A percentile compares a stretch with the other conserved stretches of the same genome.
These are phyloP conservation scores for Lichtheimia hyalospora DNA, from an alignment of 371 early-diverging fungal species.

Conservation along the genomic window DNA sequence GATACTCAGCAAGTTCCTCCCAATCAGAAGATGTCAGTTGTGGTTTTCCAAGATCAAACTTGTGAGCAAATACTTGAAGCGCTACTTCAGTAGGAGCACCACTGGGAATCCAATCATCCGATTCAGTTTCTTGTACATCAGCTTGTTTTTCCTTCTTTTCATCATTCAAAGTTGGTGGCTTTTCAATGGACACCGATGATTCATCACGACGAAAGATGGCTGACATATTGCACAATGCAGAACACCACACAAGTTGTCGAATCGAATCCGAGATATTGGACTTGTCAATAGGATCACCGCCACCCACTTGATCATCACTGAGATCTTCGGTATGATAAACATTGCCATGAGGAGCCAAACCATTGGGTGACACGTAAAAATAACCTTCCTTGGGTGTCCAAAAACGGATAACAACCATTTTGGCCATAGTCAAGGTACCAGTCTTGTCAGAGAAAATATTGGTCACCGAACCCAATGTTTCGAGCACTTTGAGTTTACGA, in stretches of 20 bases:
- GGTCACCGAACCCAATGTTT: conserved; percentile 86
- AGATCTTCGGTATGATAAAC: conserved; percentile 29
- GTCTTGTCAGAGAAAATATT: conserved; percentile 95
- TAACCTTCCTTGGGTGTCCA: conserved; percentile 66
- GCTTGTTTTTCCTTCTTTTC: conserved; percentile 26
- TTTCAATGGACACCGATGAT: conserved; percentile 18
- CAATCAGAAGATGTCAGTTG: conserved; percentile 41
- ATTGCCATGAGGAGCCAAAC: conserved; percentile 64
- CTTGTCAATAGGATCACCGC: conserved; percentile 18
- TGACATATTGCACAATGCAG: conserved; percentile 61
- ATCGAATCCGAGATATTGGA: not conserved
- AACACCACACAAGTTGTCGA: conserved; percentile 30
- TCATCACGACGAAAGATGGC: conserved; percentile 36
- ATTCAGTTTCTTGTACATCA: conserved; percentile 35
- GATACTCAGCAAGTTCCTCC: conserved; percentile 69
- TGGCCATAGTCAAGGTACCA: conserved; percentile 34
- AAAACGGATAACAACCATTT: conserved; percentile 49
- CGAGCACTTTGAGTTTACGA: conserved; percentile 51
- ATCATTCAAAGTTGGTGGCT: conserved; percentile 15
- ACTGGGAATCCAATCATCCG: conserved; percentile 21
- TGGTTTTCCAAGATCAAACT: conserved; percentile 62
- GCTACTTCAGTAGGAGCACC: conserved; percentile 53
- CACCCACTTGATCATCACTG: conserved; percentile 2
- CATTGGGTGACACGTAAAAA: conserved; percentile 58
- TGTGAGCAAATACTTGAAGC: conserved; percentile 70